phyloP scores from a whole-genome alignment of 2,329 filamentous ascomycete species.

The Fusarium poae region DNA sequence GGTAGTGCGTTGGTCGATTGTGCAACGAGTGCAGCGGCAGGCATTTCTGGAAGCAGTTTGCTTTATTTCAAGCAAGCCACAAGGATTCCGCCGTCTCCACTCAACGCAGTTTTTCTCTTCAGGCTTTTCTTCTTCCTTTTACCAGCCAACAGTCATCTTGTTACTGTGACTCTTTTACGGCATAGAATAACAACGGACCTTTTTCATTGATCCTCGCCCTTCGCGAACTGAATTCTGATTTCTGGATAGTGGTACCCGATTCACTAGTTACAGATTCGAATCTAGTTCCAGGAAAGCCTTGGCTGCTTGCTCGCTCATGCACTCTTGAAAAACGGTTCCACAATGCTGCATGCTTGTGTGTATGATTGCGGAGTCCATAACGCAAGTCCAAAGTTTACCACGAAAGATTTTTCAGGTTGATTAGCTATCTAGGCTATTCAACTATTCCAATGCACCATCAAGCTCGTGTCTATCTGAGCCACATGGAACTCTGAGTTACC shows the following conservation, averaged over 20 bases:
- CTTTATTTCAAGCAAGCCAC: conserved; percentile 37
- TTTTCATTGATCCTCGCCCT: conserved; percentile 1
- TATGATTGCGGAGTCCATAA: conserved; percentile 20
- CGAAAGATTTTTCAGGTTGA: conserved; percentile 37
- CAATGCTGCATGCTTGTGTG: conserved; percentile 22
- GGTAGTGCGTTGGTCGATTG: conserved; percentile 21
- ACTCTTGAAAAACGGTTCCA: conserved; percentile 31
- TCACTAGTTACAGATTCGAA: conserved; percentile 7
- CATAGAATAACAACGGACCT: neutral
- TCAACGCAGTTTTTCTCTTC: conserved; percentile 14
- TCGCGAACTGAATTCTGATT: neutral
- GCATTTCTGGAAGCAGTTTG: conserved; percentile 30
- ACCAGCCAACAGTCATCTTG: conserved; percentile 26
- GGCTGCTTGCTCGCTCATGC: neutral
- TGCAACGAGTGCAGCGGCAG: conserved; percentile 15
- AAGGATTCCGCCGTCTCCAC: conserved; percentile 36
- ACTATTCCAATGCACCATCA: neutral
- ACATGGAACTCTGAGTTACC: conserved; percentile 14
- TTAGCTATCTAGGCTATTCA: neutral
- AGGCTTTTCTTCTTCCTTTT: conserved; percentile 14
- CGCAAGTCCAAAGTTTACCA: conserved; percentile 30
- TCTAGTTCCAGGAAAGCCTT: conserved; percentile 5
- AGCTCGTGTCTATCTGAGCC: conserved; percentile 2
- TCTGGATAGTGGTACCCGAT: conserved; percentile 8
- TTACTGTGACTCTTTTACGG: conserved; percentile 11